Percentiles rank a stretch among this genome's conserved stretches.
phyloP scores from a whole-genome alignment of 2,329 filamentous ascomycete genomes.

The Aspergillus eucalypticola region DNA sequence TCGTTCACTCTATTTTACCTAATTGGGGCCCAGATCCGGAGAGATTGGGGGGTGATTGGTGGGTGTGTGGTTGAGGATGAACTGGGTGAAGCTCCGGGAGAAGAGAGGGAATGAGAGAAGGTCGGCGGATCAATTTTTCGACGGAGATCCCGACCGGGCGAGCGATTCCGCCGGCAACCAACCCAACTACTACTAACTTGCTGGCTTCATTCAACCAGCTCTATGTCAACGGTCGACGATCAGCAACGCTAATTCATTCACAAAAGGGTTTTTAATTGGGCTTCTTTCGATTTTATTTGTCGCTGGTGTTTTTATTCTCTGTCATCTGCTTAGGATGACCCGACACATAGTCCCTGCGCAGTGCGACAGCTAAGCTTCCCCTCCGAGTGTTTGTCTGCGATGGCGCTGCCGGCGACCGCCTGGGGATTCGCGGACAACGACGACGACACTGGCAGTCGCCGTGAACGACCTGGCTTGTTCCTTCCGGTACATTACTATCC shows the following conservation, averaged over 20 bases:
- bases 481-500: constrained; percentile 44
- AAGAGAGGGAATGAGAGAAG: constrained; percentile 19
- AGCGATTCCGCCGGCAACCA: constrained; percentile 1
- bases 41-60: not conserved
- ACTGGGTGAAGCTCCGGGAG: not conserved
- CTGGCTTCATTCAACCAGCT: no score
- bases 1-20: constrained; percentile 24
- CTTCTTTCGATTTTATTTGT: no score
- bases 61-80: constrained; percentile 14
- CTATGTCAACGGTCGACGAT: no score
- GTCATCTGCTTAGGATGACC: constrained; percentile 22
- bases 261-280: no score
- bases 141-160: constrained; percentile 26
- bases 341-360: not conserved
- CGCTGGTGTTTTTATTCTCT: not conserved
- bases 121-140: constrained; percentile 39
- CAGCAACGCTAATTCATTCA: no score
- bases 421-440: constrained; percentile 19
- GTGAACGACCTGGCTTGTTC: constrained; percentile 54
- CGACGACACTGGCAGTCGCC: constrained; percentile 36
- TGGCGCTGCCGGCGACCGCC: constrained; percentile 23
- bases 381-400: constrained; percentile 15
- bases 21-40: constrained; percentile 4
- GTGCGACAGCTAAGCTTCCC: constrained; percentile 17
- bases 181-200: no score